phyloP scores from a whole-genome alignment of 768 basidiomycete genomes.

The Mycena crocata region DNA sequence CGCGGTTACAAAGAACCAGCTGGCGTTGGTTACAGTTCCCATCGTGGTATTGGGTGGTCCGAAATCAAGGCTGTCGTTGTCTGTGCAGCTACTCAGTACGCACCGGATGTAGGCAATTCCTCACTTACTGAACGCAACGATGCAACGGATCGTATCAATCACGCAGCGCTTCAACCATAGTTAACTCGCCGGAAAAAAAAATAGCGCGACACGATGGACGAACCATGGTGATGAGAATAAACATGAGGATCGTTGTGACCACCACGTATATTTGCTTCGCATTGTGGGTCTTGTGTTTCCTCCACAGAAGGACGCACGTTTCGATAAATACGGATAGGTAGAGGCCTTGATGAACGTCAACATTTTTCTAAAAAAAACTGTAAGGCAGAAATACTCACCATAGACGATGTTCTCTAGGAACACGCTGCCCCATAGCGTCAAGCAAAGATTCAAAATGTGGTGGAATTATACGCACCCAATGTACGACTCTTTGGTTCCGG shows the following conservation, averaged over 20 bases:
- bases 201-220: not conserved
- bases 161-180: slow-evolving; percentile 2
- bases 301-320: not conserved
- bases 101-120: not conserved
- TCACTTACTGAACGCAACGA: not conserved
- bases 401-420: slow-evolving; percentile 9
- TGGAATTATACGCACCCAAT: not conserved
- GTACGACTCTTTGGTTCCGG: slow-evolving; percentile 2
- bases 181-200: not conserved
- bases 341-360: not conserved
- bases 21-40: not conserved
- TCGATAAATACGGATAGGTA: slow-evolving; percentile 2
- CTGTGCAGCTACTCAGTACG: not conserved
- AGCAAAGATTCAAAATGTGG: not conserved
- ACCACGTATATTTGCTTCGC: not conserved
- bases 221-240: slow-evolving; percentile 3
- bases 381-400: not conserved
- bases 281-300: not conserved
- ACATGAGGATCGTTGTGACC: not conserved
- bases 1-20: not conserved
- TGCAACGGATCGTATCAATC: slow-evolving; percentile 5
- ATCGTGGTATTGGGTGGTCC: not conserved
- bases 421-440: not conserved
- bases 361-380: not conserved
- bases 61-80: not conserved